Conservation (phyloP, 805 yeast genomes). For the Saturnispora hagleri region DNA sequence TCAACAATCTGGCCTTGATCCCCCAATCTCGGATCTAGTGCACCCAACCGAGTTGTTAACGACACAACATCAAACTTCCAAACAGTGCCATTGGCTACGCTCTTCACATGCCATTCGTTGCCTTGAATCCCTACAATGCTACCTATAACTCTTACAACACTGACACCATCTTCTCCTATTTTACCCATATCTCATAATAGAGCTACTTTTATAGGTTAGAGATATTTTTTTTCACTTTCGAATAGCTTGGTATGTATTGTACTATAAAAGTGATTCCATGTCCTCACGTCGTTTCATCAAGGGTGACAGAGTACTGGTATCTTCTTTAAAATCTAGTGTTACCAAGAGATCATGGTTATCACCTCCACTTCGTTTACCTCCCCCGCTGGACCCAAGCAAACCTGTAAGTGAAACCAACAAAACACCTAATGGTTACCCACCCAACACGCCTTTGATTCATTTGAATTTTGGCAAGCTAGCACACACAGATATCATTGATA, state of each 20-base stretch:
- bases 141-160: not conserved
- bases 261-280: not conserved
- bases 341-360: constrained; percentile 23
- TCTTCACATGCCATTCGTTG: not conserved
- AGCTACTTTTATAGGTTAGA: not conserved
- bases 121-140: not conserved
- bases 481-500: constrained; percentile 33
- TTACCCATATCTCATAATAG: not conserved
- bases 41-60: not conserved
- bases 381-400: constrained; percentile 1
- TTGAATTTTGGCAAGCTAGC: constrained; percentile 22
- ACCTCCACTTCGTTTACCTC: constrained; percentile 18
- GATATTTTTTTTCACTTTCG: not conserved
- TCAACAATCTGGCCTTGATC: constrained; percentile 7
- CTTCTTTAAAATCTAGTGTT: constrained; percentile 22
- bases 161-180: not conserved
- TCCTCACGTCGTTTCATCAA: constrained; percentile 18
- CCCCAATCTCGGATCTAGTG: constrained; percentile 1
- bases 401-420: not conserved
- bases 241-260: not conserved
- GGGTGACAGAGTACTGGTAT: constrained; percentile 27
- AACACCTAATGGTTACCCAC: constrained; percentile 10
- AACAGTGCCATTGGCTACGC: not conserved
- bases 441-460: constrained; percentile 12
- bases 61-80: not conserved